Evolutionary conservation across 805 yeast genomes (phyloP).

Genomic region (Zygotorulaspora florentina): DNA sequence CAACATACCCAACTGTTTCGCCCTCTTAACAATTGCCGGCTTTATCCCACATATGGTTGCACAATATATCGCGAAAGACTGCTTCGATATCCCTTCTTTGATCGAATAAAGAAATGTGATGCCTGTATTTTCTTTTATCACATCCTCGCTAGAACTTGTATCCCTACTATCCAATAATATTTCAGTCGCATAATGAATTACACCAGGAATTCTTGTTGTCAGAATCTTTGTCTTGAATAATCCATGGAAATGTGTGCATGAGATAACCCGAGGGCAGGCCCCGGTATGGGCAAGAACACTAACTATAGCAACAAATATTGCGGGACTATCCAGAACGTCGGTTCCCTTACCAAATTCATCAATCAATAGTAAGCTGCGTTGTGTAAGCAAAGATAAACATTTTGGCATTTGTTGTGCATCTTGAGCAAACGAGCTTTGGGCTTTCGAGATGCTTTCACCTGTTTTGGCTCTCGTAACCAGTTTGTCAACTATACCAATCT

Average conservation of each 20-base stretch:
- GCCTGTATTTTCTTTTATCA: slow-evolving; percentile 10
- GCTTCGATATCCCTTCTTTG: slow-evolving; percentile 31
- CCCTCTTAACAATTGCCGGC: slow-evolving; percentile 31
- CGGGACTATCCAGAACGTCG: slow-evolving; percentile 44
- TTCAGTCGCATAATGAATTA: slow-evolving; percentile 38
- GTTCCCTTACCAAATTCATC: slow-evolving; percentile 57
- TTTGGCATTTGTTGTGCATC: slow-evolving; percentile 44
- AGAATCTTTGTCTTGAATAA: slow-evolving; percentile 33
- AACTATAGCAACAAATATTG: slow-evolving; percentile 41
- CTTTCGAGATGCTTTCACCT: slow-evolving; percentile 39
- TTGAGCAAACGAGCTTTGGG: slow-evolving; percentile 48
- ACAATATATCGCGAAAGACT: slow-evolving; percentile 41
- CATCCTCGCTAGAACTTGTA: neutral
- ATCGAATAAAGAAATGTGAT: slow-evolving; percentile 37
- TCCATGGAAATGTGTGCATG: slow-evolving; percentile 45
- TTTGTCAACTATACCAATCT: slow-evolving; percentile 45
- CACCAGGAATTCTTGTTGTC: slow-evolving; percentile 14
- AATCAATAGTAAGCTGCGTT: slow-evolving; percentile 42
- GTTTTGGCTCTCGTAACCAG: slow-evolving; percentile 44
- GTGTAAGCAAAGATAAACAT: slow-evolving; percentile 39
- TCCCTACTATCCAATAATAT: slow-evolving; percentile 20
- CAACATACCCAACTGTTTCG: slow-evolving; percentile 25
- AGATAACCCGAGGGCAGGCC: slow-evolving; percentile 30
- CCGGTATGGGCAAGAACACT: slow-evolving; percentile 18
- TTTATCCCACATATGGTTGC: slow-evolving; percentile 40